Base-by-base conservation (phyloP, 495 filamentous ascomycete species). In the Tuber aestivum region DNA sequence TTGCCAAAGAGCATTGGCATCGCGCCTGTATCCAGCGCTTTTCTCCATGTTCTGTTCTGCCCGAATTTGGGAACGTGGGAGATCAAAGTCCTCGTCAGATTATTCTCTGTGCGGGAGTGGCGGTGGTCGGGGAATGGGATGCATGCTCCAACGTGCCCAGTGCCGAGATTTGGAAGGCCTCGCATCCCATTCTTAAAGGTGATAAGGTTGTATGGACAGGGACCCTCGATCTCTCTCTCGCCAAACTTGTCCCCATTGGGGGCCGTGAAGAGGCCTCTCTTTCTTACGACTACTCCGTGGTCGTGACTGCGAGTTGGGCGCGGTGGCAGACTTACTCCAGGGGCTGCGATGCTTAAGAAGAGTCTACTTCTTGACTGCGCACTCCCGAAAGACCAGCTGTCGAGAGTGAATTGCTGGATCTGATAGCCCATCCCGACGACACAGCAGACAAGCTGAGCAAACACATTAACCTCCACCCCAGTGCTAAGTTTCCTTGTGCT, bases 401-500 rank as follows among this genome's bases (percentile, higher is more conserved):
- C 91, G 10, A 91, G 82, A 16, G 88, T 82, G 72, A 89, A 89
- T 18, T 90, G 83, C 74, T 90, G 87, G 0, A 88, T 85, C 79
- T 94, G 92, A 76, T 94, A 94, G 1, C 92, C 91, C 81, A 94
- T 83, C 14, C 88, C 91, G 1, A 94, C 90, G 6, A 94, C 83
- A 10, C 89, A 86, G 76, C 90, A 91, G 18, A 93, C 85, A 0
- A 93, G 83, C 76, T 92, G 91, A 7, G 90, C 89, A 65, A 92
- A 89, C 3, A 91, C 86, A 76, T 92, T 91, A 27, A 89, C 83
- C 8, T 86, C 83, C 23, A 83, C 82, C 50, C 78, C 79, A 45
- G 77, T 68, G 42, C 72, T 69, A 73, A 73, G 79, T 41, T 71
- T 74, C 23, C 83, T 80, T 23, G 72, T 82, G 41, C 78, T 81